Percentiles rank a stretch among this genome's conserved stretches.
Evolutionary conservation across 768 basidiomycete genomes (phyloP).

Genomic region (Russula ochroleuca): DNA sequence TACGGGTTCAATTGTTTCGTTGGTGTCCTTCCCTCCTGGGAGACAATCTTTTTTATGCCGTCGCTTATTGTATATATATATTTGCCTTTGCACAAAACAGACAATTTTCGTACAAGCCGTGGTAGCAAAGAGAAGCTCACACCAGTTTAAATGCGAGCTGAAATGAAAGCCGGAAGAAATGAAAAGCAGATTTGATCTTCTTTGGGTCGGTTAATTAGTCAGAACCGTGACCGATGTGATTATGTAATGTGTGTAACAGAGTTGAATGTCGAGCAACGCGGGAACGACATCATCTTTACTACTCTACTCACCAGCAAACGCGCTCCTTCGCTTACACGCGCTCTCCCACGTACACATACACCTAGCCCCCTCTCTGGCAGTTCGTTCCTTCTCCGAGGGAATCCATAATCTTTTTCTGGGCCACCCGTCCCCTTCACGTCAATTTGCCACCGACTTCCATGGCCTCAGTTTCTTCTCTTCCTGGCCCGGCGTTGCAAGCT

Average conservation of each 20-base stretch:
- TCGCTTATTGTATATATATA: constrained; percentile 2
- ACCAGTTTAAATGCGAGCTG: no score
- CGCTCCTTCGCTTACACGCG: neutral
- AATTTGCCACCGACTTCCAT: constrained; percentile 24
- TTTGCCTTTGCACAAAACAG: neutral
- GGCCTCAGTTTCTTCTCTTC: constrained; percentile 47
- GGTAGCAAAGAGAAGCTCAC: no score
- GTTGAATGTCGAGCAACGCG: neutral
- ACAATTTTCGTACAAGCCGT: neutral
- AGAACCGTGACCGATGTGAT: no score
- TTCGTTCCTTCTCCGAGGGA: neutral
- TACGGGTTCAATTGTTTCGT: neutral
- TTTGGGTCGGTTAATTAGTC: no score
- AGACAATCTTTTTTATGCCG: neutral
- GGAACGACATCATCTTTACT: neutral
- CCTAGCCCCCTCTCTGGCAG: neutral
- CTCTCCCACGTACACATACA: neutral
- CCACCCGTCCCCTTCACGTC: neutral
- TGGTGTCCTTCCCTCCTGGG: neutral
- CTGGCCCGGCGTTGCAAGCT: constrained; percentile 67
- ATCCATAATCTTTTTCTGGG: neutral
- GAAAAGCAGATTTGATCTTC: no score
- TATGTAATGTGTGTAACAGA: neutral
- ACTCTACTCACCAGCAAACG: neutral
- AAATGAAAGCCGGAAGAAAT: no score